phyloP scores from a whole-genome alignment of 805 yeast species.

The Hermanozyma aechmeae region DNA sequence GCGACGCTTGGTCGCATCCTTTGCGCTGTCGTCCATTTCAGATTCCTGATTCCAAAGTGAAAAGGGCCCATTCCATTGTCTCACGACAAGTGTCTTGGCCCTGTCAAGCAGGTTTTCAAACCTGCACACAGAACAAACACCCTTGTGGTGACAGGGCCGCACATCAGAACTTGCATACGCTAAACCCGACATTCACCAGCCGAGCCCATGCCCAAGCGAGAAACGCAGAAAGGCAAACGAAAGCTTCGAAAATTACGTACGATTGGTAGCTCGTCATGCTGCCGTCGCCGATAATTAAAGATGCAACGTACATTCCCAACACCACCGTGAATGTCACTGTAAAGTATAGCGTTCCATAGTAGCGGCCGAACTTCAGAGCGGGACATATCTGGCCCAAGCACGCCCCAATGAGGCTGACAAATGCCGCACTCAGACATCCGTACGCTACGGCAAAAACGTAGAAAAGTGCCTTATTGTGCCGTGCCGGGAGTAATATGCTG shows the following conservation, averaged over 20 bases:
- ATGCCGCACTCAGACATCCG: conserved; percentile 3
- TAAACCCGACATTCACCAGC: conserved; percentile 6
- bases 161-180: conserved; percentile 4
- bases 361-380: conserved; percentile 3
- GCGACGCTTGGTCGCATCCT: no score
- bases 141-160: conserved; percentile 3
- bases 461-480: no score
- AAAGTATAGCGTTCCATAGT: conserved; percentile 4
- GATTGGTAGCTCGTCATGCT: conserved; percentile 4
- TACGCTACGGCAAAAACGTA: conserved; percentile 2
- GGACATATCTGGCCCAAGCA: conserved; percentile 5
- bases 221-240: conserved; percentile 3
- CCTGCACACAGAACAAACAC: conserved; percentile 1
- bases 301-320: conserved; percentile 6
- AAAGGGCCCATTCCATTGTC: not conserved
- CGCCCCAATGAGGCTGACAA: conserved; percentile 3
- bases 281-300: conserved; percentile 6
- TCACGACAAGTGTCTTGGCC: not conserved
- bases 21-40: no score
- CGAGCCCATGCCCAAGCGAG: conserved; percentile 8
- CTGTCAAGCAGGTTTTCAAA: not conserved
- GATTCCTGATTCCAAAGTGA: not conserved
- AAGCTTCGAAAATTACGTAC: conserved; percentile 7
- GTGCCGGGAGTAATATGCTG: not conserved
- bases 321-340: conserved; percentile 6